Evolutionary conservation across 805 yeast species (phyloP), one percentile per base, ranked within the genome.

Genomic region (Teunomyces tritomae): DNA sequence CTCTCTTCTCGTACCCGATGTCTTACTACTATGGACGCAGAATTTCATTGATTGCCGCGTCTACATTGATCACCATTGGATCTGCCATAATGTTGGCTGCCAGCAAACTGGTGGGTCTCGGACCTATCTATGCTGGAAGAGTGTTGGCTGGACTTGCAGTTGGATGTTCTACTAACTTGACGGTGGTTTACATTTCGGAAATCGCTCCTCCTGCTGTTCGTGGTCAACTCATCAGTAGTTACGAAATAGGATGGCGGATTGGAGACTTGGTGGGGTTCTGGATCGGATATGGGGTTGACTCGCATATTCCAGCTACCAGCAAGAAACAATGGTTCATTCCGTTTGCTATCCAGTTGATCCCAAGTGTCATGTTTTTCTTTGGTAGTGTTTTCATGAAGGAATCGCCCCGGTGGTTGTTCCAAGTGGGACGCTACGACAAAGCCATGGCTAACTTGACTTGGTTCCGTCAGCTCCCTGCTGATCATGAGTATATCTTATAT

Each of bases 241-340:
- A 65, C 51, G 73, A 69, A 53, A 61, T 68, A 41, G 71, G 71
- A 13, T 69, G 73, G 73, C 55, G 73, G 49, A 49, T 67, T 39
- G 73, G 74, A 28, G 73, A 68, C 52, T 56, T 68, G 55, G 69
- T 67, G 6, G 73, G 72, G 1, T 68, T 67, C 53, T 68, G 72
- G 72, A 66, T 67, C 49, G 57, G 60, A 41, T 68, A 64, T 49
- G 73, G 67, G 7, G 63, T 66, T 35, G 64, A 60, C 50, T 50
- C 61, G 17, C 64, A 63, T 46, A 55, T 68, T 9, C 30, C 44
- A 16, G 54, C 58, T 20, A 14, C 45, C 16, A 50, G 59, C 14
- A 63, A 57, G 40, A 59, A 57, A 43, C 74, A 69, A 53, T 69
- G 73, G 73, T 55, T 65, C 32, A 67, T 69, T 46, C 74, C 74